Evolutionary conservation across 305 asterid genomes (phyloP), one percentile per base, ranked within the genome.

Genomic region (Fraxinus sp.): DNA sequence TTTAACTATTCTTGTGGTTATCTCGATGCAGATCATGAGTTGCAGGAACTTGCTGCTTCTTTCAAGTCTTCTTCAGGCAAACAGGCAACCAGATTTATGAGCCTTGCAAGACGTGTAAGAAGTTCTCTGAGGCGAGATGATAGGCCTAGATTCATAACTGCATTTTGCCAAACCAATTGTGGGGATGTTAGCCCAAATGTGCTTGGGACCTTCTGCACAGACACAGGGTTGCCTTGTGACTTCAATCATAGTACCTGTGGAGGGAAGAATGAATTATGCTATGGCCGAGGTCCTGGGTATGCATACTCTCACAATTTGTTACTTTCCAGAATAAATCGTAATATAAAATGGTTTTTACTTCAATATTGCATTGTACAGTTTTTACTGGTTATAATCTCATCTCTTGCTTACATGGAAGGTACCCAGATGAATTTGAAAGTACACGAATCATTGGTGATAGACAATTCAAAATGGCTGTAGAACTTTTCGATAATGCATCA

Each of bases 101-200:
- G 98, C 83, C 81, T 88, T 78, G 89, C 97, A 84, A 89, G 92
- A 72, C 98, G 99, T 82, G 98, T 96, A 9, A 93, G 99, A 88
- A 91, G 96, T 88, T 86, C 94, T 77, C 89, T 91, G 79, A 90
- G 97, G 90, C 88, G 79, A 86, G 91, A 94, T 39, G 91, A 92
- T 81, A 91, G 89, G 85, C 98, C 99, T 16, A 89, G 84, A 79
- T 97, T 97, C 90, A 95, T 97, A 78, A 90, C 98, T 32, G 97
- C 99, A 84, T 97, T 94, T 92, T 97, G 98, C 87, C 99, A 97
- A 87, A 84, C 92, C 82, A 97, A 97, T 83, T 97, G 99, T 83
- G 99, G 99, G 16, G 99, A 97, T 79, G 98, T 97, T 83, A 94
- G 99, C 86, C 99, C 99, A 32, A 97, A 97, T 90, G 98, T 93